Conservation (phyloP, 345 rosid species). For the Populus deltoides region DNA sequence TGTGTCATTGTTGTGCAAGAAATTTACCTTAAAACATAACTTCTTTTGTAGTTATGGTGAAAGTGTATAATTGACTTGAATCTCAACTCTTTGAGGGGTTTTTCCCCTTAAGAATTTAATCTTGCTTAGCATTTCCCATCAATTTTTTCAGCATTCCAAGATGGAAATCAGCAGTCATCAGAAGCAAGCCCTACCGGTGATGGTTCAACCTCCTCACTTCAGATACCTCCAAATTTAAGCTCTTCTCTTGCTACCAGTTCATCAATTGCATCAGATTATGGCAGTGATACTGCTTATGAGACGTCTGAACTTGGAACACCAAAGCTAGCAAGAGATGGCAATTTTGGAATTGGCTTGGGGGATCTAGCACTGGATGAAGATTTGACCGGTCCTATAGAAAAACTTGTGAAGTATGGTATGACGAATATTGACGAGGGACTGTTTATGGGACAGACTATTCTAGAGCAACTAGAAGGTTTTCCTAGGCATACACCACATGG, state of each 20-base stretch:
- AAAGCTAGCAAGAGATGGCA: constrained; percentile 56
- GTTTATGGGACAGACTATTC: constrained; percentile 86
- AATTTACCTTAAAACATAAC: constrained; percentile 15
- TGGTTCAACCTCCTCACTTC: constrained; percentile 41
- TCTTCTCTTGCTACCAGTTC: constrained; percentile 53
- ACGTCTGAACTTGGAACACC: constrained; percentile 90
- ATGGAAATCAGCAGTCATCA: constrained; percentile 48
- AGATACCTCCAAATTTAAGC: constrained; percentile 47
- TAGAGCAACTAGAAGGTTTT: constrained; percentile 87
- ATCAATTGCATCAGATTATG: constrained; percentile 82
- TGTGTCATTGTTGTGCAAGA: constrained; percentile 37
- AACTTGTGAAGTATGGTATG: constrained; percentile 78
- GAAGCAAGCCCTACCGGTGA: constrained; percentile 47
- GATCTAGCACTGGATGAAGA: constrained; percentile 75
- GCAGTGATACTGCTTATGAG: constrained; percentile 93
- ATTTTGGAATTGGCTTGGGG: constrained; percentile 65
- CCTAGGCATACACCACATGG: constrained; percentile 60
- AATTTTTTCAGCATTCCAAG: constrained; percentile 82
- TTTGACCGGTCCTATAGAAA: constrained; percentile 77
- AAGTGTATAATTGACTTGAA: constrained; percentile 1
- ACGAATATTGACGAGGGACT: constrained; percentile 95
- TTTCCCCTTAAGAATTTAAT: not conserved
- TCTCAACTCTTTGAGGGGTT: not conserved
- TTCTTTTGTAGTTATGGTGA: not conserved
- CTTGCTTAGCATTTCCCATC: constrained; percentile 5